Base-by-base conservation (phyloP, 23 red algal species). In the Cyanidioschyzon merolae region DNA sequence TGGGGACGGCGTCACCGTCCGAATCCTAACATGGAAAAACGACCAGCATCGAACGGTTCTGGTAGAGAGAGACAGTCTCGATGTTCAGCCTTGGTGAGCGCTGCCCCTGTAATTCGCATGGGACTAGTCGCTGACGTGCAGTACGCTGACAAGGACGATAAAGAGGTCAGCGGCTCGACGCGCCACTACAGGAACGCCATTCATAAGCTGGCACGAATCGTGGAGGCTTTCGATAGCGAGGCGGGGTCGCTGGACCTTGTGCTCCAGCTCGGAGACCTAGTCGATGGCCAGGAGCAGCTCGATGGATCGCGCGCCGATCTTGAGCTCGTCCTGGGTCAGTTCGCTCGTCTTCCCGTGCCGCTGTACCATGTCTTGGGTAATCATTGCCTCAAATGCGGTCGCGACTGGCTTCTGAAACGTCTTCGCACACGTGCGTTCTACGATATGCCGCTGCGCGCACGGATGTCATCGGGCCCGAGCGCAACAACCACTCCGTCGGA, bases 331-430 rank as follows among this genome's bases (percentile, higher is more conserved):
- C 3, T 71, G 63, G n/a, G 29, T 7, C 63, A 25, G 63, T 71
- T 71, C 29, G 63, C 63, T 7, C 63, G 63, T 27, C 63, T 71
- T 7, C 63, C 21, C 2, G 16, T 35, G 12, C 63, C 63, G 2
- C n/a, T 71, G n/a, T 71, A 71, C 63, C 63, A 71, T 27, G 63
- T 71, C n/a, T 27, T 71, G 63, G 63, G 63, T 35, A 71, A 71
- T 35, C 63, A 71, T 71, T 71, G 63, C 63, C 29, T 71, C 16
- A 17, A 7, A 12, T 25, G 21, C 7, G 63, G 63, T 7, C 63
- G 63, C 3, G n/a, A 35, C 16, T 35, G 32, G n/a, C n/a, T 35
- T 27, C 63, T 32, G 63, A 35, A 71, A 35, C 63, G 63, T 7
- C 63, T 71, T 7, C 63, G 63, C 12, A 32, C 63, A 27, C n/a